Evolutionary conservation across 768 basidiomycete species (phyloP), one percentile per base, ranked within the genome.

Genomic region (Strobilomyces echinocephalus): DNA sequence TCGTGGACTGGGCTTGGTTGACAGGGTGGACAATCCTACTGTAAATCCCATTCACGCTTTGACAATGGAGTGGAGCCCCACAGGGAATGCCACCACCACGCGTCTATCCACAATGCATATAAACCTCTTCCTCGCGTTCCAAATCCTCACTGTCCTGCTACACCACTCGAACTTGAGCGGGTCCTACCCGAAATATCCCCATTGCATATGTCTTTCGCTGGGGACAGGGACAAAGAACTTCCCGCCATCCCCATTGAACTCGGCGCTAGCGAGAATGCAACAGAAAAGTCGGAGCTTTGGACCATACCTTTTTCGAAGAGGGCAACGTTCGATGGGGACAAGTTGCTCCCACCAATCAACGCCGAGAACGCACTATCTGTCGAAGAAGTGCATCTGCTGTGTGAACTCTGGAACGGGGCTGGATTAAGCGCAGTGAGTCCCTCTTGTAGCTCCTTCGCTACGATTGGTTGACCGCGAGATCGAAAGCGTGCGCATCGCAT

Each of bases 361-460:
- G 30, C 59, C 18, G 69, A 67, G 49, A 53, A 56, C 11, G 49
- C 28, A 14, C 41, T 63, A 20, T 60, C 67, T 2, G 26, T 21
- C 9, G 57, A 53, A 45, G 67, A 69, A 12, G 54, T 61, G 52
- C 16, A 28, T 12, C 45, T 45, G 34, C 38, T 67, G 18, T 61
- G 57, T 40, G 56, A 60, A 12, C 55, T 62, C 24, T 69, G 67
- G 67, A 66, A 69, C 11, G 67, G 45, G 8, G 63, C 67, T 1
- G 59, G 58, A 20, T 38, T 67, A 8, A 57, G 59, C 36, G 60
- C 63, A 11, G 69, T 63, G 21, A 46, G 60, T 54, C 20, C 26
- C 39, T 21, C 18, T 36, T 20, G 7, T 16, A 8, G 16, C 28
- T 24, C 10, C 41, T 20, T 12, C 6, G 21, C 8, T 18, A 2